Evolutionary conservation across 106 monocot species (phyloP).

Genomic region (Dendrobium catenatum): DNA sequence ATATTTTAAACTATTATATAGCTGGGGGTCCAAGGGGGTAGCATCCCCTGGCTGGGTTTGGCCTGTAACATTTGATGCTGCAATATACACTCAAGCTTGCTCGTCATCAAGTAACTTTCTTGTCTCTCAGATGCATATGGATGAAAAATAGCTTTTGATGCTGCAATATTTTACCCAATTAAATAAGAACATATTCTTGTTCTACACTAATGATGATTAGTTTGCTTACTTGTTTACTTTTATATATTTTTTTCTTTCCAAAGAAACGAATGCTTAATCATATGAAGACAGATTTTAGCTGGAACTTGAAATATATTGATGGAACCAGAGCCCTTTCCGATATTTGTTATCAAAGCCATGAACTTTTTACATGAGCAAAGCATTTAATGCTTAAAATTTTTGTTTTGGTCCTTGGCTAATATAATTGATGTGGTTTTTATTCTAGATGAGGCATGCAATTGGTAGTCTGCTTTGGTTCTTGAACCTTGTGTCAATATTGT

Average conservation of each 20-base stretch:
- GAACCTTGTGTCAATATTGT: constrained; percentile 58
- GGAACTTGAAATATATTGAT: constrained; percentile 68
- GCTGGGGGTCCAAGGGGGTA: too few species aligned
- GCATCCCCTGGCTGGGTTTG: too few species aligned
- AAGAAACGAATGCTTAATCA: constrained; percentile 69
- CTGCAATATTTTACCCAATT: not conserved
- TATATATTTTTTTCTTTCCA: not conserved
- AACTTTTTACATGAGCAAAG: not conserved
- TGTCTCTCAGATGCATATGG: not conserved
- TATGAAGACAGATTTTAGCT: constrained; percentile 64
- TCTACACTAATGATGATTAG: not conserved
- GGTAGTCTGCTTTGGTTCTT: constrained; percentile 47
- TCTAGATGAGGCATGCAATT: constrained; percentile 37
- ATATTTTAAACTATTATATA: too few species aligned
- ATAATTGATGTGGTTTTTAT: constrained; percentile 6
- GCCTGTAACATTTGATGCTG: too few species aligned
- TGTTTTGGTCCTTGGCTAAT: not conserved
- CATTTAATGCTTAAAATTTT: not conserved
- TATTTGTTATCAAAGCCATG: constrained; percentile 7
- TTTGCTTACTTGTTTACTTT: not conserved
- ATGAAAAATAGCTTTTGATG: not conserved
- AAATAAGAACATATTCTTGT: not conserved
- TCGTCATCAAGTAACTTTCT: constrained; percentile 55
- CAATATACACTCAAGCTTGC: constrained; percentile 62
- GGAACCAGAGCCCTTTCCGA: constrained; percentile 69